These are phyloP conservation scores for Alternaria triticimaculans DNA, from an alignment of 2,329 filamentous ascomycete species.

Conservation along the genomic window DNA sequence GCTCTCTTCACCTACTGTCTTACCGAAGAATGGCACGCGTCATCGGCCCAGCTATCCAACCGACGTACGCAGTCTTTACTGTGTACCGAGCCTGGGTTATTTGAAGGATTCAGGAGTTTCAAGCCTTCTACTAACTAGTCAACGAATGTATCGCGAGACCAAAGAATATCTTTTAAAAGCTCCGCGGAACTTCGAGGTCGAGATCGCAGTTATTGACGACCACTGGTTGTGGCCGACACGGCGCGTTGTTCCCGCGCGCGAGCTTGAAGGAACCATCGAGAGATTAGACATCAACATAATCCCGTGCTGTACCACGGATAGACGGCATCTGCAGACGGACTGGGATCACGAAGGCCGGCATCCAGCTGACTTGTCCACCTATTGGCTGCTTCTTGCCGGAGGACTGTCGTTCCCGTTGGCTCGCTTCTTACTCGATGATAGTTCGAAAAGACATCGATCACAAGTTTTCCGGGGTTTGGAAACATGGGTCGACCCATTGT, in stretches of 20 bases:
- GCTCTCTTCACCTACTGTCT: background rate
- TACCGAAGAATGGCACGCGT: conserved; percentile 5
- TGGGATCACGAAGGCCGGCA: background rate
- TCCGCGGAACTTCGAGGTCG: conserved; percentile 1
- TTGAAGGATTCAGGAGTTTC: background rate
- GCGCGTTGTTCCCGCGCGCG: background rate
- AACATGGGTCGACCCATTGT: background rate
- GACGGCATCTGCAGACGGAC: background rate
- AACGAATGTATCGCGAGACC: background rate
- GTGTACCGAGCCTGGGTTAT: conserved; percentile 1
- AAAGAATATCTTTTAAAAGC: background rate
- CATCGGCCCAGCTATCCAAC: background rate
- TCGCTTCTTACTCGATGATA: background rate
- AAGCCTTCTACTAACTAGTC: background rate
- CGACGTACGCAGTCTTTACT: background rate
- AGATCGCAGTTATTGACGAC: background rate
- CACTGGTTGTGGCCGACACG: conserved; percentile 3
- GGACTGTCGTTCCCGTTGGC: background rate
- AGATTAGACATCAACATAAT: background rate
- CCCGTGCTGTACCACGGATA: background rate
- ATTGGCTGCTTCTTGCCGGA: background rate
- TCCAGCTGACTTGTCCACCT: background rate
- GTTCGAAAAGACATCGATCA: background rate
- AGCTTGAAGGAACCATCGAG: background rate
- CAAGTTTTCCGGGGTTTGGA: background rate